Evolutionary conservation across 495 filamentous ascomycete genomes (phyloP).

Genomic region (Aspergillus taichungensis): DNA sequence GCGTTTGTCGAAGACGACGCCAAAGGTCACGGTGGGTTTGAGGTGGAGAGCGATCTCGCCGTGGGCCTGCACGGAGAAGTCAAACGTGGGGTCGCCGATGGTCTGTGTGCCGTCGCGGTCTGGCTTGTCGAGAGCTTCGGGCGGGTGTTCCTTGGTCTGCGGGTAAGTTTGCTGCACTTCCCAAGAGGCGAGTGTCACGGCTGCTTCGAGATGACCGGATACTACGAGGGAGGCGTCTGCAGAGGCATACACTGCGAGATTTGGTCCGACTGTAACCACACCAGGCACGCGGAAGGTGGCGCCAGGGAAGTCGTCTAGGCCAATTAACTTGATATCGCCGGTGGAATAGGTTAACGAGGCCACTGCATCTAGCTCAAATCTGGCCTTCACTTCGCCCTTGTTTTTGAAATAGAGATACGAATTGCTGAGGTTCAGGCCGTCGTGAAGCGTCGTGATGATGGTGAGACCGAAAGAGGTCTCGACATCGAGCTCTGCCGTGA

Average conservation of each 20-base stretch:
- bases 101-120: slow-evolving; percentile 5
- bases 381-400: slow-evolving; percentile 15
- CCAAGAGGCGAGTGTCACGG: slow-evolving; percentile 10
- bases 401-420: slow-evolving; percentile 22
- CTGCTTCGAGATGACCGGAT: slow-evolving; percentile 8
- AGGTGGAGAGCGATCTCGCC: slow-evolving; percentile 5
- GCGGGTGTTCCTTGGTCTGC: slow-evolving; percentile 1
- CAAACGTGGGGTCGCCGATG: slow-evolving; percentile 4
- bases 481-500: slow-evolving; percentile 8
- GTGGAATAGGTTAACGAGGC: not conserved
- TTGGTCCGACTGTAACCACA: slow-evolving; percentile 26
- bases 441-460: slow-evolving; percentile 6
- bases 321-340: slow-evolving; percentile 6
- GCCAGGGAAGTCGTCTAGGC: slow-evolving; percentile 13
- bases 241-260: slow-evolving; percentile 15
- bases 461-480: slow-evolving; percentile 20
- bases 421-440: slow-evolving; percentile 13
- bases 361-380: slow-evolving; percentile 16
- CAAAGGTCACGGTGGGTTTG: slow-evolving; percentile 17
- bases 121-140: slow-evolving; percentile 5
- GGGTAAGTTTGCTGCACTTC: slow-evolving; percentile 14
- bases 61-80: slow-evolving; percentile 7
- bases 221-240: slow-evolving; percentile 11
- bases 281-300: slow-evolving; percentile 25
- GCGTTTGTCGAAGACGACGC: slow-evolving; percentile 14